Base-by-base conservation (phyloP, 1,284 basidiomycete genomes). In the Leccinum cinnamomeum region DNA sequence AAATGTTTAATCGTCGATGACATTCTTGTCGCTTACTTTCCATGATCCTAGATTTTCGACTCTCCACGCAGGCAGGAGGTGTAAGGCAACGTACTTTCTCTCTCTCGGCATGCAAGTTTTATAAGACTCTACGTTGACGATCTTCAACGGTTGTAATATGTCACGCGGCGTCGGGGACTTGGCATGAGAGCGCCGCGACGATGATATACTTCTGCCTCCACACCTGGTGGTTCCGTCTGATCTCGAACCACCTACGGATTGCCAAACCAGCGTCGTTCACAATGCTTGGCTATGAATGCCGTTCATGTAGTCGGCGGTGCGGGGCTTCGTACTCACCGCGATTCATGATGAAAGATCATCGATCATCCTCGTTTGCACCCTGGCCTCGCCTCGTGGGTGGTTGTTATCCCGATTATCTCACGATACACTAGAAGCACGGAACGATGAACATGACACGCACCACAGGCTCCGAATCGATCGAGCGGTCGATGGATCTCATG, bases 311-410 rank as follows among this genome's bases (percentile, higher is more conserved):
- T 28, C n/a, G 12, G n/a, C 14, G n/a, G 53, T 54, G 18, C 30
- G 10, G 3, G 6, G 28, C 46, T 3, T 51, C 30, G 35, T 25
- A n/a, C n/a, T n/a, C 25, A 28, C 8, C 48, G 2, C 25, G 14
- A 25, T 25, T 46, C 44, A 6, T 59, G 25, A 62, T 33, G 44
- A 65, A 23, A 41, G 46, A 63, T 30, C 28, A 30, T 30, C 16
- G 30, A 30, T 30, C 30, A 30, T 30, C 16, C 11, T 20, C 41
- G 7, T 53, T 44, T 28, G 30, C 35, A 7, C 28, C 53, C 41
- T n/a, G 54, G 37, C 58, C 62, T 56, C 39, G 58, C 44, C 62
- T n/a, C 62, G 53, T 53, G 16, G 51, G 14, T 53, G 23, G 28
- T 53, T 28, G 51, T 53, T 30, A 50, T 50, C 44, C 44, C 44